Base-by-base conservation (phyloP, 169 alveolate species). In the Plasmodium relictum region DNA sequence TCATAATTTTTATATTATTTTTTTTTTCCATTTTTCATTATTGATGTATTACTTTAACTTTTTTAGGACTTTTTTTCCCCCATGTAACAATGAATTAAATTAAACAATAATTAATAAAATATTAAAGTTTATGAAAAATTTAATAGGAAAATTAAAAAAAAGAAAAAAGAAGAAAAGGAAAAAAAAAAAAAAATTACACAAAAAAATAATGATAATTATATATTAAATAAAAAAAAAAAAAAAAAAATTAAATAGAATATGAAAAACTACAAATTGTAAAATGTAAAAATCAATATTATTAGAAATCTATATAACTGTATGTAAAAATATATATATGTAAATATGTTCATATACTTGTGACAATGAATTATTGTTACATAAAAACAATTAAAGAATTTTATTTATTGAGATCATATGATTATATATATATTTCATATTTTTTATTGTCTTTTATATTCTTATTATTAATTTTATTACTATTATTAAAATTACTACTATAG, bases 101-200 rank as follows among this genome's bases (percentile, higher is more conserved):
- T 44, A 54, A 83, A 68, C 85, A 41, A 69, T 66, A 37, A 83
- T 58, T 83, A 69, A 68, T 83, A 54, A 83, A 83, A 68, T 83
- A 70, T 83, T 62, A 83, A 83, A 83, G 68, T 69, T 62, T 54
- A 83, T 59, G 86, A 72, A 83, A 83, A 83, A 83, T 68, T 83
- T 83, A 83, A 69, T 70, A 59, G 91, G 62, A 59, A 74, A 71
- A 54, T 42, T 68, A 83, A 41, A 69, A 69, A 70, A 58, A 44
- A 76, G 73, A 59, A 71, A 52, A 80, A 68, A 41, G 24, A 48
- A n/a, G 44, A 62, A 78, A 31, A 48, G 16, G 41, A 41, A 61
- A 65, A 59, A 37, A 14, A 61, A 73, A 73, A 73, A 24, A 73
- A 48, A 71, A 68, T 37, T 14, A 42, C 10, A 16, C 7, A 24